Evolutionary conservation across 2,329 filamentous ascomycete species (phyloP), one percentile per base, ranked within the genome.

Genomic region (Fusarium dlaminii): DNA sequence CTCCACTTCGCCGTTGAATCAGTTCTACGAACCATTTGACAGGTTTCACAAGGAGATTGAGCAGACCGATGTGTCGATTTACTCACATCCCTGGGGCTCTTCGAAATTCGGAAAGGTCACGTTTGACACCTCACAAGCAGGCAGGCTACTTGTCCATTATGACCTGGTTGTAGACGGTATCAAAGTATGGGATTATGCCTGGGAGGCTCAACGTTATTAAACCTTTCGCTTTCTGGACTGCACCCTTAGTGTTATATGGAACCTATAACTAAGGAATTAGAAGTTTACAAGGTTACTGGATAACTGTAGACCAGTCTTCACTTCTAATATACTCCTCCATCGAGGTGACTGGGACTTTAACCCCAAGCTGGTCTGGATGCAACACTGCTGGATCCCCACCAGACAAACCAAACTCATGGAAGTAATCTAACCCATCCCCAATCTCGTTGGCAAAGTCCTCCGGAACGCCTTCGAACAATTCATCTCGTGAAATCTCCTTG

Each of bases 181-280:
- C 0, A 56, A 27, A 4, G 36, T 56, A 14, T 56, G 36, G 58
- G 36, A 42, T 4, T 61, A 42, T 8, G n/a, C 42, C 2, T 56
- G 36, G 48, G 20, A 42, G 7, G 29, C 17, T 7, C 1, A 34
- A n/a, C 11, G 29, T 8, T 1, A 27, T 27, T 40, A 2, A 13
- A 5, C 3, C 3, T 20, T 11, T 12, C 2, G 9, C 0, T 0
- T 24, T 20, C 4, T 10, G 5, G 15, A 8, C 2, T 39, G 10
- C 45, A 36, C 13, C 5, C 32, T 32, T n/a, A n/a, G n/a, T n/a
- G n/a, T n/a, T n/a, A n/a, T n/a, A n/a, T n/a, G n/a, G n/a, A n/a
- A n/a, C n/a, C n/a, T n/a, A n/a, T n/a, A n/a, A n/a, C n/a, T n/a
- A 22, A 27, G 0, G 0, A 46, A 10, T 5, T 29, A 1, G 5